A percentile compares a stretch with the other conserved stretches of the same genome.
phyloP scores from a whole-genome alignment of 2,329 filamentous ascomycete genomes.

The Clonostachys sp. region DNA sequence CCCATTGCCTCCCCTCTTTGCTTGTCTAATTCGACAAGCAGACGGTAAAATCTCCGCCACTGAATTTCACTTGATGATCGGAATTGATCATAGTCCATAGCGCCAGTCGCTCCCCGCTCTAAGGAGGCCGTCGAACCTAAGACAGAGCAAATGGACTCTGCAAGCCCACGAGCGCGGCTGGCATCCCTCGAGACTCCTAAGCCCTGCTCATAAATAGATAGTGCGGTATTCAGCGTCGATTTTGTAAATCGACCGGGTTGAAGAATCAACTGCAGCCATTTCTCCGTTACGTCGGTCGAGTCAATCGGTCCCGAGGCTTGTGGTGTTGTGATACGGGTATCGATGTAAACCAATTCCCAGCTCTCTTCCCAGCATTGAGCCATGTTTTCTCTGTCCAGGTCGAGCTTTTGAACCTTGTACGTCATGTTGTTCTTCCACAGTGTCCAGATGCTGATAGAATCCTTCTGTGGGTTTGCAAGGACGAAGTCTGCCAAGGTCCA shows the following conservation, averaged over 20 bases:
- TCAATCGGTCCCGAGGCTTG: constrained; percentile 59
- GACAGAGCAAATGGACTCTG: constrained; percentile 71
- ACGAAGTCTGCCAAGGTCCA: constrained; percentile 80
- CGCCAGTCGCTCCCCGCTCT: constrained; percentile 54
- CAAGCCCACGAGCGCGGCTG: constrained; percentile 52
- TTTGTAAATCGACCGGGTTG: constrained; percentile 77
- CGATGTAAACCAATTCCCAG: constrained; percentile 68
- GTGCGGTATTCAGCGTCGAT: constrained; percentile 76
- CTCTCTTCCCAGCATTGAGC: constrained; percentile 56
- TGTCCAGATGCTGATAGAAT: constrained; percentile 63
- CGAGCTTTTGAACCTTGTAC: constrained; percentile 69
- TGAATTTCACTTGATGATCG: constrained; percentile 71
- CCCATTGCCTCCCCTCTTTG: constrained; percentile 78
- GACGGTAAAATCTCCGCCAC: constrained; percentile 86
- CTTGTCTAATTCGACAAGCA: constrained; percentile 82
- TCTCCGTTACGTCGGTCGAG: constrained; percentile 68
- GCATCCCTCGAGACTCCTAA: constrained; percentile 27
- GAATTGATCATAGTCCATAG: constrained; percentile 73
- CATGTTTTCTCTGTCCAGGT: constrained; percentile 64
- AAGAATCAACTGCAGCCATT: constrained; percentile 82
- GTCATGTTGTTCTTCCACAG: constrained; percentile 82
- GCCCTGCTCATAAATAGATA: constrained; percentile 75
- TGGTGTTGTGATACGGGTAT: constrained; percentile 47
- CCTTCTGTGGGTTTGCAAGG: constrained; percentile 50
- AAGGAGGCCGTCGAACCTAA: constrained; percentile 66